These are phyloP conservation scores for Stemphylium lycopersici DNA, from an alignment of 2,329 filamentous ascomycete genomes.

Conservation along the genomic window DNA sequence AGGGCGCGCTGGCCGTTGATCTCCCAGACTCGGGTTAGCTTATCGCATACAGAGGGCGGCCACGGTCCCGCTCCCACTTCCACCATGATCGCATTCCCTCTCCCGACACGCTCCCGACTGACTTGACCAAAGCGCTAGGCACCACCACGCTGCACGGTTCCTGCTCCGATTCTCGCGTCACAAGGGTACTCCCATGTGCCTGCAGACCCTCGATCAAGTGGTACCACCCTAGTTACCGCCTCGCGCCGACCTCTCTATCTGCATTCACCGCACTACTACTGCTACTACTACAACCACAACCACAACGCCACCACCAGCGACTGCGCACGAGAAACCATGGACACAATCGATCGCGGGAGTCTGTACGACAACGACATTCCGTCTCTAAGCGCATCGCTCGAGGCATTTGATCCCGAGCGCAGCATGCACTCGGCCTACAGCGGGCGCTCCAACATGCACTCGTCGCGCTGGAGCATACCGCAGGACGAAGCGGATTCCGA, in stretches of 20 bases:
- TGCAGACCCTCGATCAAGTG: constrained; percentile 30
- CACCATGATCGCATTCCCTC: constrained; percentile 15
- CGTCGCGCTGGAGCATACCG: constrained; percentile 48
- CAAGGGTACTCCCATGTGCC: constrained; percentile 43
- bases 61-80: neutral
- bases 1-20: constrained; percentile 29
- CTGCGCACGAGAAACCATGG: constrained; percentile 30
- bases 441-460: constrained; percentile 69
- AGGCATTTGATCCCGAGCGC: constrained; percentile 48
- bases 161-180: constrained; percentile 39
- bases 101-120: neutral
- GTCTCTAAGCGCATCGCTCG: constrained; percentile 47
- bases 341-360: constrained; percentile 42
- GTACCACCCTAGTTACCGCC: constrained; percentile 28
- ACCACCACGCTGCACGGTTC: constrained; percentile 22
- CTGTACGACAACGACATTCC: constrained; percentile 48
- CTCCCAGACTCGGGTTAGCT: constrained; percentile 18
- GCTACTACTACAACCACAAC: constrained; percentile 8
- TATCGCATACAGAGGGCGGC: constrained; percentile 17
- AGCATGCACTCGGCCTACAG: constrained; percentile 45
- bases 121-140: constrained; percentile 25
- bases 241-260: constrained; percentile 28
- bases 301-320: neutral
- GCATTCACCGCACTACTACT: constrained; percentile 14
- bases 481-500: constrained; percentile 51